Percentiles rank a stretch among this genome's conserved stretches.
Evolutionary conservation across 2,329 filamentous ascomycete genomes (phyloP).

Genomic region (Calonectria multiphialidica): DNA sequence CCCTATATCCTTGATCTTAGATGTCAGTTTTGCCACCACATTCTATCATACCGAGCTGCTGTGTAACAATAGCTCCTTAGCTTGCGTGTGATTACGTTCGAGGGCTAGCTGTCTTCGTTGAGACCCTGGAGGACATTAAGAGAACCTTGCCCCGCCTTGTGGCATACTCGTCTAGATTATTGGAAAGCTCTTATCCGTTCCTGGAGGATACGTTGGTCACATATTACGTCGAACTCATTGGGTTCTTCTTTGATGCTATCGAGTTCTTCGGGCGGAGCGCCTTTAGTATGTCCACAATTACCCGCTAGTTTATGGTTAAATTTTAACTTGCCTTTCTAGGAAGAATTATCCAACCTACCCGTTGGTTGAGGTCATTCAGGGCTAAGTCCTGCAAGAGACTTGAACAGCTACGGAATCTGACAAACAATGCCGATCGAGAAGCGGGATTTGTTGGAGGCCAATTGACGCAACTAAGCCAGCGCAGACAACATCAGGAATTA

Average conservation of each 20-base stretch:
- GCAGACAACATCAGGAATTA: neutral
- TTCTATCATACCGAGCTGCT: neutral
- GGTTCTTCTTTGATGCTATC: neutral
- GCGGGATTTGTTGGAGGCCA: neutral
- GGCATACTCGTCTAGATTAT: neutral
- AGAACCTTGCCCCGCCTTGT: neutral
- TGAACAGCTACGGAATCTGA: neutral
- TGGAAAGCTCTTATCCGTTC: neutral
- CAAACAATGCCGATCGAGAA: neutral
- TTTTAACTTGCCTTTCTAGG: neutral
- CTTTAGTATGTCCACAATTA: neutral
- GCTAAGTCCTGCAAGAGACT: neutral
- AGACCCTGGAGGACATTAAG: neutral
- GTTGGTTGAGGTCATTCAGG: neutral
- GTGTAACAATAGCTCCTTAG: neutral
- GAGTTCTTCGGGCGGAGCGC: neutral
- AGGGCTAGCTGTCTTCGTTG: neutral
- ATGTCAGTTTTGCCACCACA: neutral
- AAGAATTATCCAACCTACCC: neutral
- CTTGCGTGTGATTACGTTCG: neutral
- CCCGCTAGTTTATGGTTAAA: neutral
- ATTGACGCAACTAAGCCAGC: neutral
- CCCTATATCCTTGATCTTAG: neutral
- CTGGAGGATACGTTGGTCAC: neutral
- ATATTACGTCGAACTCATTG: neutral